phyloP scores from a whole-genome alignment of 768 basidiomycete genomes.

The Holtermannia corniformis region DNA sequence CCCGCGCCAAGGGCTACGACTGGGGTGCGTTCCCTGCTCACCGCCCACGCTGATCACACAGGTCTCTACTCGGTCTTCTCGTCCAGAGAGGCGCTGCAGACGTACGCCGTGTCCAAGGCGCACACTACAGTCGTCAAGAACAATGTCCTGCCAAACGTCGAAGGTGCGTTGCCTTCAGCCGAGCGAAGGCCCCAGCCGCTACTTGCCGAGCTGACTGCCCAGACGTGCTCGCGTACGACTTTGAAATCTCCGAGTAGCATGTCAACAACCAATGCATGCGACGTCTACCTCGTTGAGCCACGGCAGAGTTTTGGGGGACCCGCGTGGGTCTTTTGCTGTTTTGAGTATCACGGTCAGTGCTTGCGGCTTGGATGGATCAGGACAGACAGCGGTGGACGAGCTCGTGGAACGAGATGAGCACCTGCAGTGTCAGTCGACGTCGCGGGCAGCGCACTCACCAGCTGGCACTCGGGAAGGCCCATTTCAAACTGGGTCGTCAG shows the following conservation, averaged over 20 bases:
- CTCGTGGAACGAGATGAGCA: not conserved
- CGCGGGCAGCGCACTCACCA: not conserved
- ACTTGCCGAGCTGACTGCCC: not conserved
- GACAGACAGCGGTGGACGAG: not conserved
- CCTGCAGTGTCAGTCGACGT: not conserved
- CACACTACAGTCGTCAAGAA: constrained; percentile 33
- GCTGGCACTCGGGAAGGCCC: not conserved
- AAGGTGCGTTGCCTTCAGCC: constrained; percentile 20
- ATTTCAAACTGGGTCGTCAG: not conserved
- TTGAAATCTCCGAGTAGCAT: constrained; percentile 32
- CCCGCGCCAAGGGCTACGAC: constrained; percentile 36
- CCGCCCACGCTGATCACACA: constrained; percentile 1
- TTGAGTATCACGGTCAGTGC: not conserved
- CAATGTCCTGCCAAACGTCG: constrained; percentile 30
- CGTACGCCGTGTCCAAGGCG: constrained; percentile 37
- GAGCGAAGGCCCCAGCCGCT: not conserved
- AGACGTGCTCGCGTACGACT: constrained; percentile 40
- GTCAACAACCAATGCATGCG: too few relatives aligned
- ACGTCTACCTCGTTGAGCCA: too few relatives aligned
- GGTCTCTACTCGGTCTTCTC: constrained; percentile 40
- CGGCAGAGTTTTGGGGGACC: too few relatives aligned
- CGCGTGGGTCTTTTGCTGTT: not conserved
- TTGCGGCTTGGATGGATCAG: not conserved
- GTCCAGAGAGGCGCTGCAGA: constrained; percentile 24
- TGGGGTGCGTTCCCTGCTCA: constrained; percentile 23